phyloP scores from a whole-genome alignment of 106 monocot genomes.

The Chionographis japonica region DNA sequence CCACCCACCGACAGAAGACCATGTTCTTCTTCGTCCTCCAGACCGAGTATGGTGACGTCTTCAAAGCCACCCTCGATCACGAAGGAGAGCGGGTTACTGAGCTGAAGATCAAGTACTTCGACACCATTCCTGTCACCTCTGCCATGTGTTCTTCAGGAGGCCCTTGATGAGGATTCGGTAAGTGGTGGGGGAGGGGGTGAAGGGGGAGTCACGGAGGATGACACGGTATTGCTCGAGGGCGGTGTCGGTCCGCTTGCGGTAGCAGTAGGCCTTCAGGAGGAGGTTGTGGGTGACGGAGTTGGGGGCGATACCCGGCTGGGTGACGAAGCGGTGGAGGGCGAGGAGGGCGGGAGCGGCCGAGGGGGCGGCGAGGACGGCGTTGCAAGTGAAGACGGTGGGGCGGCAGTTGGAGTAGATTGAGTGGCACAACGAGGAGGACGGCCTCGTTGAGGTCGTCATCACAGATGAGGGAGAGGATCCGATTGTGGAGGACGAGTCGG shows the following conservation, averaged over 20 bases:
- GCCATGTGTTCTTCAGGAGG: slow-evolving; percentile 56
- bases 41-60: no score
- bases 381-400: slow-evolving; percentile 83
- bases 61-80: no score
- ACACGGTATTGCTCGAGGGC: slow-evolving; percentile 85
- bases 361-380: slow-evolving; percentile 75
- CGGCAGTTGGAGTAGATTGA: no score
- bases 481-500: slow-evolving; percentile 82
- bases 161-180: slow-evolving; percentile 77
- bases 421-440: slow-evolving; percentile 78
- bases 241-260: slow-evolving; percentile 69
- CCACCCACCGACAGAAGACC: no score
- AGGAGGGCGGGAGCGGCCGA: slow-evolving; percentile 74
- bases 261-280: slow-evolving; percentile 78
- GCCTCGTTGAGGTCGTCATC: slow-evolving; percentile 86
- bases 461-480: slow-evolving; percentile 70
- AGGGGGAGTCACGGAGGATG: slow-evolving; percentile 48
- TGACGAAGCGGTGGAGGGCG: slow-evolving; percentile 79
- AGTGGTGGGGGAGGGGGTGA: slow-evolving; percentile 66
- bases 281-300: slow-evolving; percentile 78
- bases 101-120: no score
- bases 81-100: no score
- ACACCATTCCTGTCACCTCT: no score
- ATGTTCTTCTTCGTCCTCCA: no score
- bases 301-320: slow-evolving; percentile 83